phyloP scores from a whole-genome alignment of 139 green algal genomes.

The Haematococcus sp. region DNA sequence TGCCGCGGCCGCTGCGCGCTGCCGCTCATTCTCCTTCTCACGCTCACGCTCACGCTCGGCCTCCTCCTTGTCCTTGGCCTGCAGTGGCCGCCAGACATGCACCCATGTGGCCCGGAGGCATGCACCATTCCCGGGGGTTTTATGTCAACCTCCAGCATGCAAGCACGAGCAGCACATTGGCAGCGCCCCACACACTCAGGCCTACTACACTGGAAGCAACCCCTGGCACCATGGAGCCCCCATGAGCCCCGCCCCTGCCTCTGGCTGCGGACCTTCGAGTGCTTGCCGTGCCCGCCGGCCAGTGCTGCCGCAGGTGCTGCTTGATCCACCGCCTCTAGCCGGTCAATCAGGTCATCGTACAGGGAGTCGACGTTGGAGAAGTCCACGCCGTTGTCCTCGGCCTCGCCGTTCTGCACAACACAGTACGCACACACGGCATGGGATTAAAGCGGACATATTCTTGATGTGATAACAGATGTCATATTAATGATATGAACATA shows the following conservation, averaged over 20 bases:
- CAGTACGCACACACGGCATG: too few species aligned
- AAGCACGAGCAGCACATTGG: not conserved
- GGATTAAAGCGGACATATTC: too few species aligned
- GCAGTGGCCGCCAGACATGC: not conserved
- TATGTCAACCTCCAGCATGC: too few species aligned
- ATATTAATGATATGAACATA: too few species aligned
- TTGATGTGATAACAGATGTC: too few species aligned
- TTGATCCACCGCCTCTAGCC: constrained; percentile 63
- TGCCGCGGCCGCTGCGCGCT: constrained; percentile 66
- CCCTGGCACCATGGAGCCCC: too few species aligned
- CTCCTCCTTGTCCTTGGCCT: constrained; percentile 40
- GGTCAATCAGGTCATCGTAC: constrained; percentile 74
- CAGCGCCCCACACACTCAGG: too few species aligned
- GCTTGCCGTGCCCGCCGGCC: constrained; percentile 18
- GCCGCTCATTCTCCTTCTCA: constrained; percentile 72
- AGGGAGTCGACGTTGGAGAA: constrained; percentile 69
- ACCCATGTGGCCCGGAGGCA: not conserved
- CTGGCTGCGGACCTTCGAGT: not conserved
- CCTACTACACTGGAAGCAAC: too few species aligned
- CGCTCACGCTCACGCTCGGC: constrained; percentile 40
- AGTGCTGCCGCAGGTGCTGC: constrained; percentile 29
- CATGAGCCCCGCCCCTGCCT: too few species aligned
- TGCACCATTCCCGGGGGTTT: too few species aligned
- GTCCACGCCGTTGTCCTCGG: constrained; percentile 38
- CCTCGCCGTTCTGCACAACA: constrained; percentile 50